A percentile compares a stretch with the other conserved stretches of the same genome.
Evolutionary conservation across 1,139 yeast genomes (phyloP).

Genomic region (Keqinozyma sinolaborantium): DNA sequence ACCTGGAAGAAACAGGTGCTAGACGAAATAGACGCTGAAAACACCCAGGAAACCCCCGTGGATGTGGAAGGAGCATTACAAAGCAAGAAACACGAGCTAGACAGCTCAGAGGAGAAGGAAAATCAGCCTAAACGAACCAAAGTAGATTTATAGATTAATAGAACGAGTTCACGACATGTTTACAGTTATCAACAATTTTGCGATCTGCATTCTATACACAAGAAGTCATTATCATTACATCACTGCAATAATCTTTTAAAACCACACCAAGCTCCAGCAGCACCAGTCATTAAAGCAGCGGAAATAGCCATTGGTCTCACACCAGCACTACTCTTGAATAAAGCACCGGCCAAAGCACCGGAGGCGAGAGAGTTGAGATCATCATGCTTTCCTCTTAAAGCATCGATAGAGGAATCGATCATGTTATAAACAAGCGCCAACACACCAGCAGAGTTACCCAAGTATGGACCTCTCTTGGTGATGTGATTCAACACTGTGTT

Average conservation of each 20-base stretch:
- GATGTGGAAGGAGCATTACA: slow-evolving; percentile 1
- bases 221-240: slow-evolving; percentile 6
- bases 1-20: slow-evolving; percentile 7
- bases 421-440: slow-evolving; percentile 86
- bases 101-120: slow-evolving; percentile 1
- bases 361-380: slow-evolving; percentile 78
- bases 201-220: slow-evolving; percentile 12
- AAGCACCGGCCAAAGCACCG: slow-evolving; percentile 90
- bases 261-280: slow-evolving; percentile 93
- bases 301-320: slow-evolving; percentile 84
- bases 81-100: neutral
- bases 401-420: slow-evolving; percentile 76
- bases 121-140: slow-evolving; percentile 1
- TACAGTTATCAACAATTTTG: neutral
- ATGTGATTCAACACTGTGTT: slow-evolving; percentile 89
- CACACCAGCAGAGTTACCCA: slow-evolving; percentile 95
- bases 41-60: slow-evolving; percentile 4
- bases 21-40: slow-evolving; percentile 6
- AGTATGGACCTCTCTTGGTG: slow-evolving; percentile 92
- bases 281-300: slow-evolving; percentile 80
- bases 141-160: neutral
- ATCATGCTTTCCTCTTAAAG: slow-evolving; percentile 84
- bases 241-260: slow-evolving; percentile 51
- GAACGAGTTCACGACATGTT: neutral
- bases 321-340: slow-evolving; percentile 85